Conservation (phyloP, 2,329 filamentous ascomycete species). For the Amauroascus verrucosus region DNA sequence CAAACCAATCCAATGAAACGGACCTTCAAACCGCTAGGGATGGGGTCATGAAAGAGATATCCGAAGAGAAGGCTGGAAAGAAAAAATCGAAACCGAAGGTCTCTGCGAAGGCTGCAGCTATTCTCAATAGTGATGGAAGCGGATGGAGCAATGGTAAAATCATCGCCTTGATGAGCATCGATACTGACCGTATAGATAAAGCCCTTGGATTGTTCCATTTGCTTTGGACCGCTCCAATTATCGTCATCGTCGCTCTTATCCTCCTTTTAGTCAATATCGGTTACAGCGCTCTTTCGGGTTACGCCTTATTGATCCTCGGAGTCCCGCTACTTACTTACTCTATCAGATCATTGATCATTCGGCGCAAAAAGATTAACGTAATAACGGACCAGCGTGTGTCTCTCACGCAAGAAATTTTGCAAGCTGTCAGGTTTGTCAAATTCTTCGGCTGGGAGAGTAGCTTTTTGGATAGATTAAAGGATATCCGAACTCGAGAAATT, state of each 20-base stretch:
- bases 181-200: constrained; percentile 85
- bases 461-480: constrained; percentile 65
- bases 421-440: constrained; percentile 89
- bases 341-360: constrained; percentile 64
- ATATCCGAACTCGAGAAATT: constrained; percentile 68
- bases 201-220: constrained; percentile 84
- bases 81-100: constrained; percentile 26
- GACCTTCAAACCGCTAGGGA: constrained; percentile 36
- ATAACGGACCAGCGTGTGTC: constrained; percentile 87
- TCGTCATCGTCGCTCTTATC: constrained; percentile 65
- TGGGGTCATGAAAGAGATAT: constrained; percentile 27
- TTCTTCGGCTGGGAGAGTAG: constrained; percentile 92
- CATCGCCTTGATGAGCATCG: constrained; percentile 87
- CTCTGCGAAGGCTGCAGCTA: constrained; percentile 36
- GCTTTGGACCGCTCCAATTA: constrained; percentile 75
- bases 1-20: constrained; percentile 41
- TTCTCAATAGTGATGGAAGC: constrained; percentile 56
- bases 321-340: constrained; percentile 68
- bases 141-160: constrained; percentile 92
- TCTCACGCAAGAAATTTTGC: constrained; percentile 82
- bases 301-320: constrained; percentile 66
- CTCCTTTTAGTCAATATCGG: constrained; percentile 77
- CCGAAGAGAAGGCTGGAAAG: constrained; percentile 27
- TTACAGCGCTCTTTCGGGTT: constrained; percentile 82
- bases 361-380: constrained; percentile 75